phyloP scores from a whole-genome alignment of 164 flowering plant genomes.

The Akebia trifoliata region DNA sequence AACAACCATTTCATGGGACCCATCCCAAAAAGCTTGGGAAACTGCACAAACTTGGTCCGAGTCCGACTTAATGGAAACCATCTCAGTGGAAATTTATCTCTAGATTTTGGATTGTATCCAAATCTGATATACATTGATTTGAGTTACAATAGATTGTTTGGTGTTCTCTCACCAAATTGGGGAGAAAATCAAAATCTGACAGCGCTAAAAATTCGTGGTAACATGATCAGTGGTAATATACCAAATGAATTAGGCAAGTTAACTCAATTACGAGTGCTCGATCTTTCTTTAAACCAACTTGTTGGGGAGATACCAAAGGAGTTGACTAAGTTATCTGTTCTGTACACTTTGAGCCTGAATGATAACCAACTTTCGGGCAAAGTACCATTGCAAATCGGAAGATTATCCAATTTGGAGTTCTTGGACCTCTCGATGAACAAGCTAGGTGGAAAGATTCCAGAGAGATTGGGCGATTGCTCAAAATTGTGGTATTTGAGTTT shows the following conservation, averaged over 20 bases:
- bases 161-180: background rate
- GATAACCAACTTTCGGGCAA: background rate
- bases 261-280: background rate
- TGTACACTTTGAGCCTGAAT: background rate
- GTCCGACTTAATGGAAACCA: too few relatives aligned
- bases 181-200: too few relatives aligned
- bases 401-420: too few relatives aligned
- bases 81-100: too few relatives aligned
- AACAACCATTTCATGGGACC: constrained; percentile 6
- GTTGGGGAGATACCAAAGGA: constrained; percentile 8
- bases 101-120: background rate
- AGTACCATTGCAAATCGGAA: constrained; percentile 1
- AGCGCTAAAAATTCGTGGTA: background rate
- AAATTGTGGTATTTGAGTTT: background rate
- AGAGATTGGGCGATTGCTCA: background rate
- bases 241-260: constrained; percentile 1
- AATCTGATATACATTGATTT: too few relatives aligned
- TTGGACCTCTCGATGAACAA: background rate
- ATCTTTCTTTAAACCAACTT: constrained; percentile 1
- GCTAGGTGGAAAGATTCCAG: background rate
- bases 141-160: background rate
- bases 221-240: too few relatives aligned
- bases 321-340: background rate
- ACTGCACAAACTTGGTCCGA: background rate
- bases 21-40: constrained; percentile 3